Percentiles rank a stretch among this genome's conserved stretches.
Evolutionary conservation across 225 moss, liverwort and hornwort species (phyloP).

Genomic region (Sphagnum contortum): DNA sequence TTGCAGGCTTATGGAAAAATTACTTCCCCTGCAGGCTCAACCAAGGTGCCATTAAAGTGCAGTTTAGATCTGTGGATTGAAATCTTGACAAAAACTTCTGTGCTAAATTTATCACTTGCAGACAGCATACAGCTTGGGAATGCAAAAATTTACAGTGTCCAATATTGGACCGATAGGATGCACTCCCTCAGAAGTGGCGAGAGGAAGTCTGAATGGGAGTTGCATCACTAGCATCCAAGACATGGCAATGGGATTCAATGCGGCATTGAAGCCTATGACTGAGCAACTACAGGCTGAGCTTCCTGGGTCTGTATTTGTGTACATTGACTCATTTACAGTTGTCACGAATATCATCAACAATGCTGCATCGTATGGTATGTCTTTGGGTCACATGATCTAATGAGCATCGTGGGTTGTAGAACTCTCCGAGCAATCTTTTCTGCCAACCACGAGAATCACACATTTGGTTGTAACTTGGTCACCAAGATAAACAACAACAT

Average conservation of each 20-base stretch:
- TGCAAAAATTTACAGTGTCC: conserved; percentile 65
- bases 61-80: neutral
- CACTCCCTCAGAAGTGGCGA: conserved; percentile 52
- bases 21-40: neutral
- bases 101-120: conserved; percentile 11
- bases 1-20: no score
- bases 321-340: conserved; percentile 23
- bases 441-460: no score
- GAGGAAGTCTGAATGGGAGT: conserved; percentile 25
- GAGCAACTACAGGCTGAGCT: conserved; percentile 13
- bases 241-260: conserved; percentile 43
- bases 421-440: no score
- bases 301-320: conserved; percentile 30
- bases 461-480: no score
- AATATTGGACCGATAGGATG: conserved; percentile 84
- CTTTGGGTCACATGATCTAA: no score
- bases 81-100: neutral
- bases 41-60: neutral
- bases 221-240: conserved; percentile 45
- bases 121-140: conserved; percentile 56
- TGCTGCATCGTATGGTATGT: conserved; percentile 30
- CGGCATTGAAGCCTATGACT: conserved; percentile 9
- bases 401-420: no score
- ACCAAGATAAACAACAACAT: no score
- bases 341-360: conserved; percentile 10